Evolutionary conservation across 1,139 yeast genomes (phyloP).

Genomic region (Hanseniaspora gamundiae): DNA sequence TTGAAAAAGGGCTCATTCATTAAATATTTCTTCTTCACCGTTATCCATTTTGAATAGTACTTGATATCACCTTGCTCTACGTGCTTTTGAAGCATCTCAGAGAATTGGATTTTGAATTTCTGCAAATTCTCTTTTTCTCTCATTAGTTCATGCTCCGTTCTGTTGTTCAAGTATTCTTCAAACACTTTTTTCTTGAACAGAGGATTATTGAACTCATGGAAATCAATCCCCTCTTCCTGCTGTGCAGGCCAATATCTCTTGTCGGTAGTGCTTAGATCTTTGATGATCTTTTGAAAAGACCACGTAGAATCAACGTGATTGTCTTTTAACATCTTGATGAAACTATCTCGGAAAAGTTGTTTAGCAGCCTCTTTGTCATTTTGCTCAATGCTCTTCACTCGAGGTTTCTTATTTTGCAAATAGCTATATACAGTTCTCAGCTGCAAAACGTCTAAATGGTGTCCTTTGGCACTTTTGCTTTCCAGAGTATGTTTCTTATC

Average conservation of each 20-base stretch:
- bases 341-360: conserved; percentile 34
- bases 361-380: no score
- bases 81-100: conserved; percentile 33
- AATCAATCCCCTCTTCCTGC: neutral
- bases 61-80: conserved; percentile 26
- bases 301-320: conserved; percentile 56
- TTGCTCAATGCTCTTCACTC: no score
- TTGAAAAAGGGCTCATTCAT: conserved; percentile 56
- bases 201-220: conserved; percentile 31
- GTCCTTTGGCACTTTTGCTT: no score
- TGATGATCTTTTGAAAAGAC: conserved; percentile 62
- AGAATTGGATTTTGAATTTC: conserved; percentile 44
- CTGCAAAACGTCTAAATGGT: neutral
- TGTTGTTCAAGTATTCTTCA: conserved; percentile 48
- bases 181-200: conserved; percentile 47
- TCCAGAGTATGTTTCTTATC: no score
- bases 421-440: no score
- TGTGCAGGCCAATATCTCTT: conserved; percentile 54
- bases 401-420: conserved; percentile 5
- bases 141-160: conserved; percentile 41
- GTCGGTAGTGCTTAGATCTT: conserved; percentile 39
- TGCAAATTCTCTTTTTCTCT: conserved; percentile 42
- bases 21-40: conserved; percentile 36
- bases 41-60: conserved; percentile 56
- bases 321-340: conserved; percentile 40